A percentile compares a stretch with the other conserved stretches of the same genome.
Conservation (phyloP, 768 basidiomycete species). For the Terana coerulea region DNA sequence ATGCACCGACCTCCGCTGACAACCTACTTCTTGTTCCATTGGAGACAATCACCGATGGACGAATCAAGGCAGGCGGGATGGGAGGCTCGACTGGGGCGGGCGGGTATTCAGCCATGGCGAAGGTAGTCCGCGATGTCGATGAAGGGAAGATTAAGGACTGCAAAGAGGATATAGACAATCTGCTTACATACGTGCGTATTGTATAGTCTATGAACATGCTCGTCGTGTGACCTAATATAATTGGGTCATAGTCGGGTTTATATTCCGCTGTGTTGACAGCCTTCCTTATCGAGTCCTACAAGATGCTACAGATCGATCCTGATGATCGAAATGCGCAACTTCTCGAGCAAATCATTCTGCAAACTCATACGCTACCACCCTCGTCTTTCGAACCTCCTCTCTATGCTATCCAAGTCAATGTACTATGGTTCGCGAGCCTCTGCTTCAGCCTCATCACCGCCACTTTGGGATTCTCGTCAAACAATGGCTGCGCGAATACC, state of each 20-base stretch:
- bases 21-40: too few relatives aligned
- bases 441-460: constrained; percentile 7
- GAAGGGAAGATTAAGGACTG: neutral
- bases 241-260: constrained; percentile 4
- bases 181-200: constrained; percentile 14
- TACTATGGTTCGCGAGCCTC: constrained; percentile 12
- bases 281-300: neutral
- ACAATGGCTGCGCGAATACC: constrained; percentile 9
- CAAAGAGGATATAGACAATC: constrained; percentile 15
- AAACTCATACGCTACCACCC: neutral
- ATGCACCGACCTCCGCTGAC: too few relatives aligned
- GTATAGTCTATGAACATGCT: too few relatives aligned
- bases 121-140: neutral
- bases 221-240: too few relatives aligned
- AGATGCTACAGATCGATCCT: neutral
- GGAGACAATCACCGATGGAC: too few relatives aligned
- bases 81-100: too few relatives aligned
- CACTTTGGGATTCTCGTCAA: constrained; percentile 11
- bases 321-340: neutral
- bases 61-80: too few relatives aligned
- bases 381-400: neutral
- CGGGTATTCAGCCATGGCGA: too few relatives aligned
- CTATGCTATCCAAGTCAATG: constrained; percentile 3
- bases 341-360: neutral
- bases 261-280: constrained; percentile 6